Percentiles rank a stretch among this genome's conserved stretches.
Evolutionary conservation across 2,329 filamentous ascomycete genomes (phyloP).

Genomic region (Fusarium cicatricum): DNA sequence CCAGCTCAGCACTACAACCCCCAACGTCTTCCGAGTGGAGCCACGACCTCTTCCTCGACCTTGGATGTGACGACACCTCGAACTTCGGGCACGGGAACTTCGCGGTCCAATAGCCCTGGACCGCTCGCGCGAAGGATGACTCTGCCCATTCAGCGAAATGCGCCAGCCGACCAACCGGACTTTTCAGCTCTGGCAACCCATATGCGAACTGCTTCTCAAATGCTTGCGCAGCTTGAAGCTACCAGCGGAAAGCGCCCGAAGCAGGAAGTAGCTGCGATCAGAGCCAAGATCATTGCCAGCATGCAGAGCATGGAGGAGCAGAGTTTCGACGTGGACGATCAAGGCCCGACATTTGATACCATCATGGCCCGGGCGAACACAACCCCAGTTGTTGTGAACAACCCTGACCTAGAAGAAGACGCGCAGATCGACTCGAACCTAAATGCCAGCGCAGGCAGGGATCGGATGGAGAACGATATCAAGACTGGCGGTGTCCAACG

Average conservation of each 20-base stretch:
- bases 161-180: slow-evolving; percentile 74
- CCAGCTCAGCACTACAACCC: slow-evolving; percentile 45
- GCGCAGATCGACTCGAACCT: slow-evolving; percentile 60
- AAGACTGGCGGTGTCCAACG: slow-evolving; percentile 85
- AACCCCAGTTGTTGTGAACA: slow-evolving; percentile 49
- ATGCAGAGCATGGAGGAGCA: slow-evolving; percentile 90
- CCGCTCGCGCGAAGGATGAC: slow-evolving; percentile 65
- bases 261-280: slow-evolving; percentile 82
- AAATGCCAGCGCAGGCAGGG: slow-evolving; percentile 77
- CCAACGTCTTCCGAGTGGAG: slow-evolving; percentile 68
- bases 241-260: slow-evolving; percentile 82
- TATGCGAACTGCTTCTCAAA: slow-evolving; percentile 87
- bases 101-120: slow-evolving; percentile 73
- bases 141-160: slow-evolving; percentile 62
- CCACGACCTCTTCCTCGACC: slow-evolving; percentile 66
- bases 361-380: slow-evolving; percentile 79
- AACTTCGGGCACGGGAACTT: slow-evolving; percentile 73
- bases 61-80: slow-evolving; percentile 71
- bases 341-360: slow-evolving; percentile 78
- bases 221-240: slow-evolving; percentile 83
- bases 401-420: slow-evolving; percentile 65
- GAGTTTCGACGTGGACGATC: slow-evolving; percentile 79
- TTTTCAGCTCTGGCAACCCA: slow-evolving; percentile 85
- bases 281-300: slow-evolving; percentile 86
- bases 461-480: slow-evolving; percentile 88